Evolutionary conservation across 163 green algal genomes (phyloP).

Genomic region (Scenedesmus sp.): DNA sequence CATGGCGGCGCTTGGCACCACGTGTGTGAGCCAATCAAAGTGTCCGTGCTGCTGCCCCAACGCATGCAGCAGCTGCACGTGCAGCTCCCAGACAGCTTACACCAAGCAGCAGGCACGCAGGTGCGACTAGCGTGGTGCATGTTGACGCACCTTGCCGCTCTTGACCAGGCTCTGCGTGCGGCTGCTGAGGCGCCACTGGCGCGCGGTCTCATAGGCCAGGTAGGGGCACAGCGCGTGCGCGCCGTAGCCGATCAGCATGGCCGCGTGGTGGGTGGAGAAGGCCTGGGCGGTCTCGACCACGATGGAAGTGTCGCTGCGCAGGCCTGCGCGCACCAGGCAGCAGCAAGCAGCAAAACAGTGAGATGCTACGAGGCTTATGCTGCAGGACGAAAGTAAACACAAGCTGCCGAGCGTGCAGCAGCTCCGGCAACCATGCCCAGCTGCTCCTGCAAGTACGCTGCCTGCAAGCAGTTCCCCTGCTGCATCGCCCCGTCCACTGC

Average conservation of each 20-base stretch:
- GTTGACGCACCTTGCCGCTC: conserved; percentile 69
- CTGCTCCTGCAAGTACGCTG: too few relatives aligned
- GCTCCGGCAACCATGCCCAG: too few relatives aligned
- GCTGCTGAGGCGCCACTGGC: conserved; percentile 91
- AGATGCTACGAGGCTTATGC: too few relatives aligned
- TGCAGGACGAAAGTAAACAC: too few relatives aligned
- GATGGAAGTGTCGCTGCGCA: conserved; percentile 95
- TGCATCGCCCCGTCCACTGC: too few relatives aligned
- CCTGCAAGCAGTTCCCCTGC: too few relatives aligned
- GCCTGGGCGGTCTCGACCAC: conserved; percentile 95
- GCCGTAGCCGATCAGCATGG: conserved; percentile 97
- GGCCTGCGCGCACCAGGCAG: conserved; percentile 49
- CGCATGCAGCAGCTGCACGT: not conserved
- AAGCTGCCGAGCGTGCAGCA: too few relatives aligned
- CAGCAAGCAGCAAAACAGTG: not conserved
- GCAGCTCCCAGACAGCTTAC: not conserved
- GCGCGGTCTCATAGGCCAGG: conserved; percentile 94
- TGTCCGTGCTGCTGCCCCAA: too few relatives aligned
- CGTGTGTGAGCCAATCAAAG: too few relatives aligned
- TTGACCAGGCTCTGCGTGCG: conserved; percentile 95
- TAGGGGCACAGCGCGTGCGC: conserved; percentile 98
- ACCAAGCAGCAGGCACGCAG: not conserved
- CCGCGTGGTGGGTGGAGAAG: conserved; percentile 97
- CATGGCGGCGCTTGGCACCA: too few relatives aligned
- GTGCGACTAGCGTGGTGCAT: not conserved